These are phyloP conservation scores for Lepraria neglecta DNA, from an alignment of 495 filamentous ascomycete genomes.

Conservation along the genomic window DNA sequence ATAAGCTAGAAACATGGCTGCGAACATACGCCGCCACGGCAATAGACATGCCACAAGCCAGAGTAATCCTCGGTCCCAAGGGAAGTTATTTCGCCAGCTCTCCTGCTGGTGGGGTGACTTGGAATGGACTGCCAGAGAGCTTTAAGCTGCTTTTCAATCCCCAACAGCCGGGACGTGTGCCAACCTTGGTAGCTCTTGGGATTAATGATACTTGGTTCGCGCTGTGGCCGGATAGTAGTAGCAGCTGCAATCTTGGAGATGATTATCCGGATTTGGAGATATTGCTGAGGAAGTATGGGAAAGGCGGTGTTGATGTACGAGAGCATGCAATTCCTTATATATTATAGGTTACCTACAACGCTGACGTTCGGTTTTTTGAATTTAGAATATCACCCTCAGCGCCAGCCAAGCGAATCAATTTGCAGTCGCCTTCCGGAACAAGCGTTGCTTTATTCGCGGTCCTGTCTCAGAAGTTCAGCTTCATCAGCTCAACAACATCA, in stretches of 20 bases:
- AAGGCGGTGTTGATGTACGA: slow-evolving; percentile 3
- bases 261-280: background rate
- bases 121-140: background rate
- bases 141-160: background rate
- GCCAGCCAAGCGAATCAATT: slow-evolving; percentile 3
- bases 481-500: slow-evolving; percentile 6
- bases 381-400: background rate
- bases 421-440: slow-evolving; percentile 2
- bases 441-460: background rate
- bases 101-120: background rate
- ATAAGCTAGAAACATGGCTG: slow-evolving; percentile 1
- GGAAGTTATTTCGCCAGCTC: background rate
- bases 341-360: background rate
- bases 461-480: background rate
- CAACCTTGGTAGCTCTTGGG: background rate
- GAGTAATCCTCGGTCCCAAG: background rate
- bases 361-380: background rate
- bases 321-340: background rate
- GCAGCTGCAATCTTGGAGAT: background rate
- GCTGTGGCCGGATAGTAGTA: slow-evolving; percentile 1
- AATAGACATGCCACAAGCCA: slow-evolving; percentile 1
- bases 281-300: slow-evolving; percentile 7
- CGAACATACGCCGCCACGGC: background rate
- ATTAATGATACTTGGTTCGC: slow-evolving; percentile 7
- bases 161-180: background rate